Base-by-base conservation (phyloP, 75 land plant genomes). In the Pseudotsuga menziesii region DNA sequence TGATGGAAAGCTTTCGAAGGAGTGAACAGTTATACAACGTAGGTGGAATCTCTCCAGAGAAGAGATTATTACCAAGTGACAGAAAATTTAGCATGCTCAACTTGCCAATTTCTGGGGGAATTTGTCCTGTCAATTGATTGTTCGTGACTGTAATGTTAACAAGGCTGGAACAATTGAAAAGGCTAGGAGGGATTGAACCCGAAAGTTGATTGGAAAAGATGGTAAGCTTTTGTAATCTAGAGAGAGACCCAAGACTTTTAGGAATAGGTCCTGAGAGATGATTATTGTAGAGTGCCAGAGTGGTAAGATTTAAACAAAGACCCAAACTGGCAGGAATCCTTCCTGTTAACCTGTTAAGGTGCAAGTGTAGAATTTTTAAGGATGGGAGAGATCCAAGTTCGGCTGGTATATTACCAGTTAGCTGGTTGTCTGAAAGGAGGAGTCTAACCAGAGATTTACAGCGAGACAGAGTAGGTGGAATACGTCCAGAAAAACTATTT, bases 401-500 rank as follows among this genome's bases (percentile, higher is more conserved):
- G 17, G 78, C 17, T 26, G 96, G 91, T 35, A 94, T 82, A 22
- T 72, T 60, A 3, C 94, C 97, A 4, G 80, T 81, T 4, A 94
- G 56, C 58, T 76, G 72, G 77, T 94, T 94, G 77, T 78, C 58
- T 1, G 87, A 84, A 1, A 93, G 86, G n/a, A 82, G 83, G 35
- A 93, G 85, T 35, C 26, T 32, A 14, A 82, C 75, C 60, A 93
- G 77, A 8, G 81, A 80, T 76, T 77, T 81, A 66, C 85, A 76
- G 29, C 74, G 20, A 13, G 86, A 82, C 2, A 90, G 36, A 12
- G 84, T 78, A 8, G 75, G 0, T 4, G 92, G 92, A 48, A 88
- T 86, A 20, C 80, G 54, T 22, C 91, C 91, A 66, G 77, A 78
- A 56, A 93, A 58, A 55, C 56, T 69, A 62, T 93, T 93, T 8